Evolutionary conservation across 2,329 filamentous ascomycete species (phyloP), one percentile per base, ranked within the genome.

Genomic region (Bisporella sp.): DNA sequence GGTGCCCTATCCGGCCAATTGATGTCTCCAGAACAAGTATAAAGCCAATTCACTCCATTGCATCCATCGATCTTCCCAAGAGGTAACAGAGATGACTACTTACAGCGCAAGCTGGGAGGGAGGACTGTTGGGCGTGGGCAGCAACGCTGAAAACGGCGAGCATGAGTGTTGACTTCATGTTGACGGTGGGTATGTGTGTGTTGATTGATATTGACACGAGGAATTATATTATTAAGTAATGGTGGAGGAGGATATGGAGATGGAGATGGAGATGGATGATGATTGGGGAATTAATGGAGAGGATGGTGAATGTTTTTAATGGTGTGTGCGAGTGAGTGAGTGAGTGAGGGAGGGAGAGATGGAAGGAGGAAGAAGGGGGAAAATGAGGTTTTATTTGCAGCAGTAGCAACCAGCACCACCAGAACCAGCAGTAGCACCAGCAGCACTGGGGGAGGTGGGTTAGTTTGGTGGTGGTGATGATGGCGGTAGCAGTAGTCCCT

Each of bases 21-120:
- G 40, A 21, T 11, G 21, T 45, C 13, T 11, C 4, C 6, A 4
- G 37, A 37, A 11, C 42, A 2, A 43, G 46, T 37, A 54, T 30
- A 39, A 12, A 9, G 6, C 6, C 21, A 21, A 21, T 21, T 21
- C 3, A 21, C 21, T 21, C 21, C 21, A 21, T 21, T 21, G 21
- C 3, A 21, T 21, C 21, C 21, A 21, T 21, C 21, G 21, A 21
- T 21, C 21, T 21, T 21, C 21, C 21, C 21, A 2, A 21, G 3
- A 21, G 21, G 21, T 21, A 21, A 21, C 21, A 21, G 21, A 21
- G 31, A 9, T 12, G 45, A 35, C 7, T 42, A 64, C 64, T 59
- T 64, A 66, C 64, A 60, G 59, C 64, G 52, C 64, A 66, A 35
- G 57, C 37, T 56, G 63, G 61, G 31, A 66, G 60, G 28, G 45